Percentiles rank a stretch among this genome's conserved stretches.
phyloP scores from a whole-genome alignment of 495 filamentous ascomycete species.

The Wilcoxina mikolae region DNA sequence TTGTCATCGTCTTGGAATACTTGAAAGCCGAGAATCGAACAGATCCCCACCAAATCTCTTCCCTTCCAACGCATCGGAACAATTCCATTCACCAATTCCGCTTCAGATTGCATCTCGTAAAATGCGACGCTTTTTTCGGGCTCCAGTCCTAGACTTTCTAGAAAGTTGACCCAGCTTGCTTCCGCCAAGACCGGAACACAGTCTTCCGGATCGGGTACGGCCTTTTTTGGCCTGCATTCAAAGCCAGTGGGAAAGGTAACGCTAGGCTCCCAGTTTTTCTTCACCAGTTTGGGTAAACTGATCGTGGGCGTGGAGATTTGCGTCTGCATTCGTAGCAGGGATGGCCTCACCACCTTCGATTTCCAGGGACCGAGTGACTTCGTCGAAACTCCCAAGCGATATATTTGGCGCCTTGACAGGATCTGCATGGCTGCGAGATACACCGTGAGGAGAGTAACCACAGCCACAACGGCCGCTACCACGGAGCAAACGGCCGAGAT shows the following conservation, averaged over 20 bases:
- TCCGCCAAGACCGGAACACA: not conserved
- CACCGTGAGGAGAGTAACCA: constrained; percentile 20
- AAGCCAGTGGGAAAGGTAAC: constrained; percentile 11
- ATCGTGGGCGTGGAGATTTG: constrained; percentile 15
- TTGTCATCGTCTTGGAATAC: constrained; percentile 1
- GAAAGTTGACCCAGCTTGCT: constrained; percentile 21
- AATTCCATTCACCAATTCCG: constrained; percentile 20
- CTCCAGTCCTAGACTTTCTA: constrained; percentile 13
- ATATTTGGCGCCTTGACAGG: constrained; percentile 13
- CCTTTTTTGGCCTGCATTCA: not conserved
- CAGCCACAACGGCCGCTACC: constrained; percentile 8
- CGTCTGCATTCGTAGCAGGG: constrained; percentile 12
- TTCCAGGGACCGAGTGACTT: constrained; percentile 17
- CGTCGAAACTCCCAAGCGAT: constrained; percentile 14
- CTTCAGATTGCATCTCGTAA: constrained; percentile 18
- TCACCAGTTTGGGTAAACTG: constrained; percentile 8
- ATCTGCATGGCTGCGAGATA: constrained; percentile 16
- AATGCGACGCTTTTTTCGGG: not conserved
- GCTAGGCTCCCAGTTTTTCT: constrained; percentile 1
- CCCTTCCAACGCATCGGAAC: constrained; percentile 26
- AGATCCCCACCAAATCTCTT: constrained; percentile 17
- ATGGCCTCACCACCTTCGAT: constrained; percentile 5
- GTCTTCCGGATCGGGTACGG: constrained; percentile 12
- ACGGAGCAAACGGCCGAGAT: constrained; percentile 13
- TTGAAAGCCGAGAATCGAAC: constrained; percentile 23